Evolutionary conservation across 129 eudicot species (phyloP).

Genomic region (Ambrosia trifida): DNA sequence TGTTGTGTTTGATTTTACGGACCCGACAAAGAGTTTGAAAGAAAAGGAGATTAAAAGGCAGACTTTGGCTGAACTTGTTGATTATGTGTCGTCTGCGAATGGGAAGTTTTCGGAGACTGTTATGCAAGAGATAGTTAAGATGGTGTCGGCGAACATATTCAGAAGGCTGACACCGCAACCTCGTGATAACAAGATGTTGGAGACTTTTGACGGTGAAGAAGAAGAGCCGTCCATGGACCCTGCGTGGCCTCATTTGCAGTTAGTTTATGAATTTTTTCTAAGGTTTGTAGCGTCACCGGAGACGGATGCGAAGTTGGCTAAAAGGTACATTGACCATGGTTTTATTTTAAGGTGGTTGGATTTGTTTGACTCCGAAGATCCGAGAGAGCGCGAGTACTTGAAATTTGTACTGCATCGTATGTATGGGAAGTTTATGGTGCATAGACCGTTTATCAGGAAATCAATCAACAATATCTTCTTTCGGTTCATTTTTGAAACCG

Average conservation of each 20-base stretch:
- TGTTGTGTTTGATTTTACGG: constrained; percentile 66
- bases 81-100: constrained; percentile 57
- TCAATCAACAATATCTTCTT: constrained; percentile 79
- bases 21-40: constrained; percentile 46
- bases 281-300: constrained; percentile 78
- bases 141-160: constrained; percentile 61
- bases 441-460: constrained; percentile 77
- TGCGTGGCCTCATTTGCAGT: constrained; percentile 74
- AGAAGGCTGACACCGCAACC: constrained; percentile 63
- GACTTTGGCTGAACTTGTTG: constrained; percentile 70
- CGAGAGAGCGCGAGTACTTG: constrained; percentile 10
- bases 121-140: constrained; percentile 69
- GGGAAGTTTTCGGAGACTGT: constrained; percentile 60
- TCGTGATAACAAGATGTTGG: constrained; percentile 61
- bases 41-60: constrained; percentile 44
- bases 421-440: constrained; percentile 46
- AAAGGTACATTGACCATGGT: constrained; percentile 60
- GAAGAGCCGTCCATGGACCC: constrained; percentile 86
- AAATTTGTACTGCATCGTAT: constrained; percentile 7
- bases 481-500: constrained; percentile 74
- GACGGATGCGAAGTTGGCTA: constrained; percentile 78
- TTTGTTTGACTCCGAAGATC: constrained; percentile 47
- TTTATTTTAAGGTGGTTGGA: constrained; percentile 62
- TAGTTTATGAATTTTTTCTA: constrained; percentile 69
- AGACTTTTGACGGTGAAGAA: constrained; percentile 72